Evolutionary conservation across 2,329 filamentous ascomycete genomes (phyloP).

Genomic region (Epichloe typhina): DNA sequence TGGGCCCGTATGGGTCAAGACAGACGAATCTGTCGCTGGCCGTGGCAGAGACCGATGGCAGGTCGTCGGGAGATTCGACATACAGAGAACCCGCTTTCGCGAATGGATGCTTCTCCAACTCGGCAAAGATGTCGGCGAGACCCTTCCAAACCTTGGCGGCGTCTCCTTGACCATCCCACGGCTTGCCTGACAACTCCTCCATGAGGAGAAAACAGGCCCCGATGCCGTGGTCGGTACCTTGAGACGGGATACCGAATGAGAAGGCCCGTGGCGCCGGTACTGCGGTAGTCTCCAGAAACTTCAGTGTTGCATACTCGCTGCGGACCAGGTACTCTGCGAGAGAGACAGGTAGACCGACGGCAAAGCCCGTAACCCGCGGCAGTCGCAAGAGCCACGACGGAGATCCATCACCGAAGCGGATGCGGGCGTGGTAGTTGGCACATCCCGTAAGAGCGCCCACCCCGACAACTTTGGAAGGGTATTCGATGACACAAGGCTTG

Average conservation of each 20-base stretch:
- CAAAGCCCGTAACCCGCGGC: conserved; percentile 8
- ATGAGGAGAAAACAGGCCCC: conserved; percentile 16
- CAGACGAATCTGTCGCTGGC: conserved; percentile 17
- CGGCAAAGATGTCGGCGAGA: conserved; percentile 12
- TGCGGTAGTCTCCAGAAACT: conserved; percentile 18
- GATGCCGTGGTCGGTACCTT: conserved; percentile 8
- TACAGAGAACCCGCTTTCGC: conserved; percentile 13
- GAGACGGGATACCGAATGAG: conserved; percentile 1
- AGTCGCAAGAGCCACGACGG: conserved; percentile 15
- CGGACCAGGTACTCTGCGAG: conserved; percentile 12
- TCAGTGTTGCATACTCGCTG: conserved; percentile 20
- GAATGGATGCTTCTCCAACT: conserved; percentile 15
- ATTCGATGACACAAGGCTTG: conserved; percentile 6
- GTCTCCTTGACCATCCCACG: conserved; percentile 4
- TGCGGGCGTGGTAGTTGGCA: conserved; percentile 17
- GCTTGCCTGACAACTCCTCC: conserved; percentile 15
- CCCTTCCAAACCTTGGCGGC: conserved; percentile 12
- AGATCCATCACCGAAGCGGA: conserved; percentile 15
- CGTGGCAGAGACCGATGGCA: conserved; percentile 6
- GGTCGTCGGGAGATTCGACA: conserved; percentile 3
- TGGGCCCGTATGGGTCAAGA: conserved; percentile 10
- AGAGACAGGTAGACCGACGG: conserved; percentile 5
- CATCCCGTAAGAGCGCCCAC: conserved; percentile 12
- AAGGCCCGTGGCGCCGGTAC: conserved; percentile 18
- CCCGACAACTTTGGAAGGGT: conserved; percentile 5